A percentile compares a stretch with the other conserved stretches of the same genome.
These are phyloP conservation scores for Xylariales sp. DNA, from an alignment of 2,329 filamentous ascomycete species.

Conservation along the genomic window DNA sequence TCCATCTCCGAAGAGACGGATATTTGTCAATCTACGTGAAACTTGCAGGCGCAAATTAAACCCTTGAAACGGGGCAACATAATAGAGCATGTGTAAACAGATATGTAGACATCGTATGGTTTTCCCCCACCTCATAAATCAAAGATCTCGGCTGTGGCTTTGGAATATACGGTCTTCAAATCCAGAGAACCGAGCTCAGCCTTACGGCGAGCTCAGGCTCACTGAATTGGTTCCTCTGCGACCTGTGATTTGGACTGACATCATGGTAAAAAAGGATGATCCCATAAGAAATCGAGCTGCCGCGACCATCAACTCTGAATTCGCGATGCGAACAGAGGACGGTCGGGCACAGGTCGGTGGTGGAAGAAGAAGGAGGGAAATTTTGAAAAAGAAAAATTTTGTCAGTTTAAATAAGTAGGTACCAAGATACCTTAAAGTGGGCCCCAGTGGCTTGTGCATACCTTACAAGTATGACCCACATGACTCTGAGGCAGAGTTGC, in stretches of 20 bases:
- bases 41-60: too few relatives aligned
- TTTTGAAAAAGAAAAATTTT: slow-evolving; percentile 44
- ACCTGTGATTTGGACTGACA: slow-evolving; percentile 97
- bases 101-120: slow-evolving; percentile 83
- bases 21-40: neutral
- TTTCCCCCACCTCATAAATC: slow-evolving; percentile 90
- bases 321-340: slow-evolving; percentile 72
- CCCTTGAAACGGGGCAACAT: neutral
- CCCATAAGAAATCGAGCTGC: slow-evolving; percentile 86
- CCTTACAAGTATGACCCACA: neutral
- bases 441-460: slow-evolving; percentile 20
- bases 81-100: neutral
- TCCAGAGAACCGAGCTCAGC: slow-evolving; percentile 73
- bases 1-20: neutral
- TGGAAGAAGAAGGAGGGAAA: slow-evolving; percentile 54
- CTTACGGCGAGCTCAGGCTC: slow-evolving; percentile 75
- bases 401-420: slow-evolving; percentile 34
- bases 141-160: slow-evolving; percentile 89
- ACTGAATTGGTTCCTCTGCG: slow-evolving; percentile 77
- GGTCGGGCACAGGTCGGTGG: slow-evolving; percentile 86
- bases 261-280: slow-evolving; percentile 77
- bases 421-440: slow-evolving; percentile 34
- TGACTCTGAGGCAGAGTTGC: neutral
- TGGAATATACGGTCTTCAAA: slow-evolving; percentile 85
- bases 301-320: slow-evolving; percentile 80